phyloP scores from a whole-genome alignment of 2,329 filamentous ascomycete genomes.

The Trematosphaeria pertusa region DNA sequence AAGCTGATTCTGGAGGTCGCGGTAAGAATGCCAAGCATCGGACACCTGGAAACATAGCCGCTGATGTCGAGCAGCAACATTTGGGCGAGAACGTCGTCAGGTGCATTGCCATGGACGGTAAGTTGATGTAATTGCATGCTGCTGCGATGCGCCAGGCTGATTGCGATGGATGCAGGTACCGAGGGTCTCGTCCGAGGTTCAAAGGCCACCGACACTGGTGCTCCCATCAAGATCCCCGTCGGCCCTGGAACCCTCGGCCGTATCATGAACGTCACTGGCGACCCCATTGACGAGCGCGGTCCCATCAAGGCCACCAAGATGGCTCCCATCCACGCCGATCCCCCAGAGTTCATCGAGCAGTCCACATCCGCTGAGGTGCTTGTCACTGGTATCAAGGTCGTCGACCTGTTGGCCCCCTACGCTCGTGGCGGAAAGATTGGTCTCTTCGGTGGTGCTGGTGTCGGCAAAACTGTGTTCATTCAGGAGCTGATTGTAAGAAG shows the following conservation, averaged over 20 bases:
- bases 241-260: constrained; percentile 92
- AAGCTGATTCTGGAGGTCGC: constrained; percentile 97
- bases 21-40: constrained; percentile 65
- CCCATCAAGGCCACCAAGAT: constrained; percentile 93
- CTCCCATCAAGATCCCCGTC: constrained; percentile 96
- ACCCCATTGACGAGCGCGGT: constrained; percentile 99
- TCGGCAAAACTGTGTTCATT: constrained; percentile 99
- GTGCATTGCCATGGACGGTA: constrained; percentile 99
- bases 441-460: constrained; percentile 99
- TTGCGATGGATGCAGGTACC: constrained; percentile 70
- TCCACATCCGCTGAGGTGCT: constrained; percentile 96
- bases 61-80: constrained; percentile 77
- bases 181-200: constrained; percentile 98
- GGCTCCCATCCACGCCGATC: constrained; percentile 91
- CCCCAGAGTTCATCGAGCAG: constrained; percentile 92
- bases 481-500: constrained; percentile 90
- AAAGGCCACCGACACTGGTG: constrained; percentile 84
- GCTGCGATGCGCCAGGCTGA: constrained; percentile 23
- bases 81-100: constrained; percentile 98
- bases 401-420: constrained; percentile 98
- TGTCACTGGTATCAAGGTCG: constrained; percentile 99
- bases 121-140: constrained; percentile 39
- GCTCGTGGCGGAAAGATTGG: constrained; percentile 99
- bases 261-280: constrained; percentile 99
- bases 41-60: constrained; percentile 25